phyloP scores from a whole-genome alignment of 345 rosid species.

The Microthlaspi erraticum region DNA sequence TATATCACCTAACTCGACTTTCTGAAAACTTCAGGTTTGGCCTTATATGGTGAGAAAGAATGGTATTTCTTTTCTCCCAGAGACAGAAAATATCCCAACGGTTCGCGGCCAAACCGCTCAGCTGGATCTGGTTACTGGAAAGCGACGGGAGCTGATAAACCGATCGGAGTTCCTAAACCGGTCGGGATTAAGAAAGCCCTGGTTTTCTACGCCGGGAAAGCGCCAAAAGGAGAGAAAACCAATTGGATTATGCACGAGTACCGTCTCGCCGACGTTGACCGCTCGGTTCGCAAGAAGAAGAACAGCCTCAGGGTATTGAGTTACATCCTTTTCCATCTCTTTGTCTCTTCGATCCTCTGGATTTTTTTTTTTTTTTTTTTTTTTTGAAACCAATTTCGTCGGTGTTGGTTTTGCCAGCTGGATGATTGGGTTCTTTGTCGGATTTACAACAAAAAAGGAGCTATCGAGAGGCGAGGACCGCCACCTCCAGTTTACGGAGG shows the following conservation, averaged over 20 bases:
- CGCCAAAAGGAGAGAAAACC: conserved; percentile 90
- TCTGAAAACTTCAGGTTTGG: conserved; percentile 52
- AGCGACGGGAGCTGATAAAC: conserved; percentile 99
- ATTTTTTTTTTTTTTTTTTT: background rate
- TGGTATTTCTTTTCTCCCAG: conserved; percentile 96
- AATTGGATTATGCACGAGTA: conserved; percentile 99
- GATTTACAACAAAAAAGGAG: conserved; percentile 91
- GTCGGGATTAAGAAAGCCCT: conserved; percentile 93
- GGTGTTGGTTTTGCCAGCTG: conserved; percentile 55
- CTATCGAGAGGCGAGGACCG: conserved; percentile 57
- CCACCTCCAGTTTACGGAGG: conserved; percentile 31
- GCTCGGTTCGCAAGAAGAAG: conserved; percentile 80
- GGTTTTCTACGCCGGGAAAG: conserved; percentile 92
- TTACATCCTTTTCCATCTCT: background rate
- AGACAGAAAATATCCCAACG: conserved; percentile 92
- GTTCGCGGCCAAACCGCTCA: conserved; percentile 91
- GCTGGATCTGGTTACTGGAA: conserved; percentile 97
- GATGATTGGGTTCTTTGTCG: conserved; percentile 99
- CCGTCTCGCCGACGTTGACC: conserved; percentile 93
- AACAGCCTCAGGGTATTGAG: conserved; percentile 75
- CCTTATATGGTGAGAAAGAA: conserved; percentile 90
- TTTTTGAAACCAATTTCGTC: background rate
- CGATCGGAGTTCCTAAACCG: conserved; percentile 81
- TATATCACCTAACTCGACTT: background rate
- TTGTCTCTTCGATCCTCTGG: background rate